Conservation (phyloP, 2,329 filamentous ascomycete species). For the Monilinia fructigena region DNA sequence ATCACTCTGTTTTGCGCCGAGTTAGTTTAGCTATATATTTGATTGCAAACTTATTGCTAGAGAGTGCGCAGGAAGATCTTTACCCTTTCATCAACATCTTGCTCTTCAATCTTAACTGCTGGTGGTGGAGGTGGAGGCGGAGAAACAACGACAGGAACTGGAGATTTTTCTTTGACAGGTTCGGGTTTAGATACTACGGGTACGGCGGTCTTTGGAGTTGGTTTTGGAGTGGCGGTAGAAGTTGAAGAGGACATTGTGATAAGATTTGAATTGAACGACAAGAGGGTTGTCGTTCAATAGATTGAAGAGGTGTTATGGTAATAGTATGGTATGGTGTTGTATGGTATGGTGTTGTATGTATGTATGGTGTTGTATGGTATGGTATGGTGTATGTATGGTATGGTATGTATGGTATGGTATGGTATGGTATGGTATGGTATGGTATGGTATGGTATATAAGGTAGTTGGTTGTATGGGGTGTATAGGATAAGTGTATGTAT, state of each 20-base stretch:
- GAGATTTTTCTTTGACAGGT: slow-evolving; percentile 15
- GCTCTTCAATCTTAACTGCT: neutral
- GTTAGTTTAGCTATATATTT: slow-evolving; percentile 19
- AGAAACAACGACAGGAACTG: neutral
- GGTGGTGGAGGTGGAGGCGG: neutral
- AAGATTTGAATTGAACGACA: slow-evolving; percentile 6
- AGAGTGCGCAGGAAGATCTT: slow-evolving; percentile 6
- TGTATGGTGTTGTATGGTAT: too few species aligned
- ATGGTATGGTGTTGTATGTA: too few species aligned
- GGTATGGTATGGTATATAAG: too few species aligned
- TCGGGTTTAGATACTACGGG: slow-evolving; percentile 3
- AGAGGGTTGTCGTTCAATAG: slow-evolving; percentile 12
- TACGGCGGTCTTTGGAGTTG: neutral
- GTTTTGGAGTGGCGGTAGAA: neutral
- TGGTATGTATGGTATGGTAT: too few species aligned
- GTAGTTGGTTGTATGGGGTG: too few species aligned
- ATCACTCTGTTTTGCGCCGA: slow-evolving; percentile 36
- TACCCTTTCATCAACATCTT: slow-evolving; percentile 27
- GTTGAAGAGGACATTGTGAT: slow-evolving; percentile 16
- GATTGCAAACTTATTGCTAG: neutral
- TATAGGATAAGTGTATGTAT: too few species aligned
- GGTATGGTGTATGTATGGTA: neutral
- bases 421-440: too few species aligned
- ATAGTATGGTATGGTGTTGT: neutral
- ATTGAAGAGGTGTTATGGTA: neutral